phyloP scores from a whole-genome alignment of 2,329 filamentous ascomycete genomes.

The Colletotrichum aenigma region DNA sequence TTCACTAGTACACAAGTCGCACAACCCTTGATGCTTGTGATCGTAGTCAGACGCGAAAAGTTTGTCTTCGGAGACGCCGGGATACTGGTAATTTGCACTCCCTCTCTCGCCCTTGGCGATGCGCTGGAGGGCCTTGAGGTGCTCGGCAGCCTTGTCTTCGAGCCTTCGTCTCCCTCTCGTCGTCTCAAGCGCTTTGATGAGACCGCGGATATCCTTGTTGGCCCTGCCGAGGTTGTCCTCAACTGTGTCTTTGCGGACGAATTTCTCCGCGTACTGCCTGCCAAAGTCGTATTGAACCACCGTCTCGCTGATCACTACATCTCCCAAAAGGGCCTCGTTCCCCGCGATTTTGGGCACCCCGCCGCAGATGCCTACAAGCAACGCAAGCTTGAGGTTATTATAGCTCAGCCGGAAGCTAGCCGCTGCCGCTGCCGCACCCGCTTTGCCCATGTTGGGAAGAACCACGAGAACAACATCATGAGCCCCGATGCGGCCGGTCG shows the following conservation, averaged over 20 bases:
- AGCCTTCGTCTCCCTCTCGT: slow-evolving; percentile 18
- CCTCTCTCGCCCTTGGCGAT: background rate
- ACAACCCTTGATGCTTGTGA: slow-evolving; percentile 32
- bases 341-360: slow-evolving; percentile 24
- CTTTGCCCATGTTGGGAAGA: slow-evolving; percentile 31
- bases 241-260: slow-evolving; percentile 26
- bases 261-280: slow-evolving; percentile 25
- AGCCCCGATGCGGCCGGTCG: slow-evolving; percentile 29
- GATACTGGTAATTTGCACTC: slow-evolving; percentile 28
- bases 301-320: slow-evolving; percentile 35
- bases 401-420: slow-evolving; percentile 37
- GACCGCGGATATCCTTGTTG: slow-evolving; percentile 29
- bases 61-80: slow-evolving; percentile 28
- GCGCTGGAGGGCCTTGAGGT: background rate
- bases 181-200: slow-evolving; percentile 20
- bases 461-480: slow-evolving; percentile 29
- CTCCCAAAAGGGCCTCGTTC: slow-evolving; percentile 30
- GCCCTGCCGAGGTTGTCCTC: slow-evolving; percentile 30
- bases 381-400: slow-evolving; percentile 30
- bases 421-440: slow-evolving; percentile 26
- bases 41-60: slow-evolving; percentile 33
- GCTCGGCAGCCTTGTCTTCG: background rate
- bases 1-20: background rate
- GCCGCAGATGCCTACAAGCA: slow-evolving; percentile 40
- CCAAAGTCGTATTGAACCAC: slow-evolving; percentile 33